Evolutionary conservation across 169 alveolate genomes (phyloP), one percentile per base, ranked within the genome.

Genomic region (Neospora caninum): DNA sequence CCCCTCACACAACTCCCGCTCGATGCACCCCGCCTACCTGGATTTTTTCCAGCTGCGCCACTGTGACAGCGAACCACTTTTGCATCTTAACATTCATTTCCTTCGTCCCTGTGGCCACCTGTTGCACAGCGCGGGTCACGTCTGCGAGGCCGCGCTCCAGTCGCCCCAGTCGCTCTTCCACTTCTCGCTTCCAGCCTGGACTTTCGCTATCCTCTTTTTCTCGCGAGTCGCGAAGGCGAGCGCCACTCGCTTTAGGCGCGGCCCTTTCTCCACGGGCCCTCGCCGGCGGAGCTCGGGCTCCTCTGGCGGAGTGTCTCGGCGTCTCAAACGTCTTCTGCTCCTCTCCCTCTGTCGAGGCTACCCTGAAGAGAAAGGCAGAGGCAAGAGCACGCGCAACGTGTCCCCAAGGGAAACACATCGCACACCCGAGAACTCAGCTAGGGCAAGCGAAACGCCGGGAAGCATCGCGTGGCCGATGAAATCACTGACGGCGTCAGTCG

Each of bases 81-180:
- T 78, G 86, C 86, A 78, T n/a, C n/a, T 78, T 78, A 10, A 36
- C 86, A n/a, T 78, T 78, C 86, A 78, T 78, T 38, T 78, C 86
- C 86, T 78, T 78, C 29, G 86, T 78, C 27, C 86, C 86, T 1
- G 9, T 25, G 1, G 86, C 86, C 2, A 78, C 86, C 20, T 78
- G 86, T n/a, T 78, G 86, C 49, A 78, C 45, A 10, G 86, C 86
- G 49, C 86, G 86, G 45, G 86, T 78, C 39, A 78, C 45, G 42
- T 38, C 86, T 20, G 86, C 27, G 18, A 78, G 45, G n/a, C 86
- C 86, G 4, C 27, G 9, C 45, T 78, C 86, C 22, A 78, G 86
- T n/a, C 20, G 39, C 45, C 1, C 45, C 45, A 78, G 27, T n/a
- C 86, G 7, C 45, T n/a, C 42, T 20, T 78, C 42, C 9, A 78